Base-by-base conservation (phyloP, 2,329 filamentous ascomycete genomes). In the Sporothrix pseudoabietina region DNA sequence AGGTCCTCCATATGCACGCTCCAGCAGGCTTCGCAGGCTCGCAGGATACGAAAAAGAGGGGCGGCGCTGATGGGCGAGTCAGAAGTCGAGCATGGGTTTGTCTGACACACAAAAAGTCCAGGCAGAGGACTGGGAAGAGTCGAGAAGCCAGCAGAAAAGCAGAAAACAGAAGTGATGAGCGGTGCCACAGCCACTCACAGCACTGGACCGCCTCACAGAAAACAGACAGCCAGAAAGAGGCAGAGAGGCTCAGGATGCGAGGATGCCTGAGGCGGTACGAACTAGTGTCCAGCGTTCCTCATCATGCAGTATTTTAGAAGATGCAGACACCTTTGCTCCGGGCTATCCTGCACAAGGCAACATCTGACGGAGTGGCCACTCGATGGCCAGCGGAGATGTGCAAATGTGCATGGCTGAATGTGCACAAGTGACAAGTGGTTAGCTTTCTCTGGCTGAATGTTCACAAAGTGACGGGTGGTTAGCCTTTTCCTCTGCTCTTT, bases 81-180 rank as follows among this genome's bases (percentile, higher is more conserved):
- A 74, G 69, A 71, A 52, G 69, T 30, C 44, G 63, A 32, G 55
- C 73, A 74, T 72, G 73, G 69, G 26, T 69, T 61, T 73, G 71
- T 75, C 74, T 75, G 73, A 75, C 74, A 75, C 74, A 75, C 73
- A 69, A 35, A 66, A 63, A 59, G 39, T 63, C 57, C 57, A 63
- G 57, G 57, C 57, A 63, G 57, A 63, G 35, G 57, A 63, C 19
- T 3, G 16, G 32, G 14, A 9, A 39, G 63, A 69, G 68, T 66
- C 32, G 52, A 49, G 69, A 69, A 70, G 32, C 44, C 16, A 39
- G 26, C 44, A 49, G 44, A 19, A 39, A 3, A 61, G 16, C 35
- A 59, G 14, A 71, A 32, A 71, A 19, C 5, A 14, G 63, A 22
- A 41, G 61, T 47, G 61, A 61, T 72, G 71, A 30, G 72, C 73